Base-by-base conservation (phyloP, 208 protist genomes). In the Leishmania lainsoni region DNA sequence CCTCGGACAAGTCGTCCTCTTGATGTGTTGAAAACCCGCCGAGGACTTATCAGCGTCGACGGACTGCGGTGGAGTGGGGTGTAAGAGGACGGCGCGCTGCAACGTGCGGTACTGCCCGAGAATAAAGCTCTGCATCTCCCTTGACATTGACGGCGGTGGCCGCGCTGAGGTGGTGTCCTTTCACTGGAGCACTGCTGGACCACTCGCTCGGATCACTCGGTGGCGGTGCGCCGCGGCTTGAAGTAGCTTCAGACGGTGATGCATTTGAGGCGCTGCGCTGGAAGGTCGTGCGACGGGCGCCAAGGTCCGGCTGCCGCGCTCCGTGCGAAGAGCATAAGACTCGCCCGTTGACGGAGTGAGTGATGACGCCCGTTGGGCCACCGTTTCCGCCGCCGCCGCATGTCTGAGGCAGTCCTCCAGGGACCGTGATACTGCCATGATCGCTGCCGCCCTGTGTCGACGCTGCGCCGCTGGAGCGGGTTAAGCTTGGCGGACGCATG, bases 111-210 rank as follows among this genome's bases (percentile, higher is more conserved):
- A 90, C 79, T 90, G 87, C 0, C 80, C 75, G 10, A 86, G 83
- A 35, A 90, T 42, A 59, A 90, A 90, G 63, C 65, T 75, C 35
- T 84, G 81, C 83, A 87, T 87, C 49, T 90, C 86, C 45, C 51
- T 72, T 17, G 51, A 39, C 58, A 78, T 48, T 14, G 70, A 56
- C n/a, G 81, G 56, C 32, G 70, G 69, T 49, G 52, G 68, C 32
- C 45, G 69, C 45, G 69, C 10, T 45, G 26, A 73, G 69, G 69
- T 45, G 69, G 12, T 20, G 39, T 1, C 39, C 63, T 56, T 48
- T 12, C 26, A 10, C 52, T 0, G 61, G 22, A 10, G 2, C 73
- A 48, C 42, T 14, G 61, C 45, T 45, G 35, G 45, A 52, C 3
- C 6, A 16, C 29, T 48, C 56, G 6, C 32, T 32, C 14, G 20